Percentiles rank a stretch among this genome's conserved stretches.
Evolutionary conservation across 176 grass and related monocot genomes (phyloP).

Genomic region (Zizania latifolia): DNA sequence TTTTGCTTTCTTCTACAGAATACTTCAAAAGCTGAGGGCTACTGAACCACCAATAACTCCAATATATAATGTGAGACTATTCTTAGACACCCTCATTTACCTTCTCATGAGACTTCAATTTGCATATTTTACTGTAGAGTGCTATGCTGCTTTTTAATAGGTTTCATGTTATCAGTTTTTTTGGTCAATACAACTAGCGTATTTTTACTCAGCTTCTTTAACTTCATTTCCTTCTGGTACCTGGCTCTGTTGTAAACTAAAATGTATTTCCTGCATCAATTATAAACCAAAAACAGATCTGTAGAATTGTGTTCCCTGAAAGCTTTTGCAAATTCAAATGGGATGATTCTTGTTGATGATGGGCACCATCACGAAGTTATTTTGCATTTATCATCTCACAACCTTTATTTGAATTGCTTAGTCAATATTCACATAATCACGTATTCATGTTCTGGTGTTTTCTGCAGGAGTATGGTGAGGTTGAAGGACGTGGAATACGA

Average conservation of each 20-base stretch:
- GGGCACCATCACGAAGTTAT: background rate
- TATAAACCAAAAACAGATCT: background rate
- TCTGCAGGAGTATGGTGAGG: constrained; percentile 77
- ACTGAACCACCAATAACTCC: constrained; percentile 77
- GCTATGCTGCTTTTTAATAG: background rate
- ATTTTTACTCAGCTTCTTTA: background rate
- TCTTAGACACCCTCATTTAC: background rate
- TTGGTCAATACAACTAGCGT: background rate
- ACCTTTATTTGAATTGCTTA: background rate
- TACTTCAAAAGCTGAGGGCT: constrained; percentile 81
- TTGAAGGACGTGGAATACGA: constrained; percentile 73
- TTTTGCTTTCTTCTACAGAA: constrained; percentile 93
- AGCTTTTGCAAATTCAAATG: background rate
- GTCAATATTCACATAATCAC: background rate
- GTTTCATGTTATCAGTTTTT: constrained; percentile 15
- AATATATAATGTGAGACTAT: constrained; percentile 73
- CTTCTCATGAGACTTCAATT: background rate
- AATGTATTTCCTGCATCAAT: background rate
- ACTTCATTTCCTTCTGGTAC: background rate
- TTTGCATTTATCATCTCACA: background rate
- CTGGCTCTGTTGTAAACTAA: background rate
- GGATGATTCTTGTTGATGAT: background rate
- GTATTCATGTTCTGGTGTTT: constrained; percentile 19
- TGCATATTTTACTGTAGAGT: background rate
- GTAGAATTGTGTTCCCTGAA: background rate